These are phyloP conservation scores for Aspergillus diversus DNA, from an alignment of 495 filamentous ascomycete genomes.

Conservation along the genomic window DNA sequence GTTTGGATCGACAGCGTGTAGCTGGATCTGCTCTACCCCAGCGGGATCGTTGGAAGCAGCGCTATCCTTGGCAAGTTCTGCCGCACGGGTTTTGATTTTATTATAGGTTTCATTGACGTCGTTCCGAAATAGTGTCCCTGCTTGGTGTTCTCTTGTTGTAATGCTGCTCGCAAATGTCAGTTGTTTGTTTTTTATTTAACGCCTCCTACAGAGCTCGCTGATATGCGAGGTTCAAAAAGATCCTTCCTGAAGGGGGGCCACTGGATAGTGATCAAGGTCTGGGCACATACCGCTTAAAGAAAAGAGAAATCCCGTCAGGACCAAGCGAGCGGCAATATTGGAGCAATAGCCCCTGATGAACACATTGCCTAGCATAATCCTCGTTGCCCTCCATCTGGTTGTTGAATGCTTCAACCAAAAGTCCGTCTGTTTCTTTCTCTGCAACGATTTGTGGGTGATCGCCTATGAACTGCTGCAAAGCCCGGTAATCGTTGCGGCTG, in stretches of 20 bases:
- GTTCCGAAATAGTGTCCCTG: slow-evolving; percentile 87
- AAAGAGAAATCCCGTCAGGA: slow-evolving; percentile 83
- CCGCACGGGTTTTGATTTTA: slow-evolving; percentile 74
- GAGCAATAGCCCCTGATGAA: slow-evolving; percentile 88
- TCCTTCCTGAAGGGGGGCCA: slow-evolving; percentile 1
- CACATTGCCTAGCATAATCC: slow-evolving; percentile 81
- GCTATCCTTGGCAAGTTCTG: slow-evolving; percentile 72
- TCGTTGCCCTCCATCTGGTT: slow-evolving; percentile 73
- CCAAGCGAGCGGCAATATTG: slow-evolving; percentile 94
- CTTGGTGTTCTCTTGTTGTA: slow-evolving; percentile 88
- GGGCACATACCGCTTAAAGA: slow-evolving; percentile 77
- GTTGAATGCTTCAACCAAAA: slow-evolving; percentile 90
- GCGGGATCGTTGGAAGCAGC: slow-evolving; percentile 66
- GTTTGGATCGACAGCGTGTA: slow-evolving; percentile 93
- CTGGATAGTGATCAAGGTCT: not conserved
- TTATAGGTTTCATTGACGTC: slow-evolving; percentile 87
- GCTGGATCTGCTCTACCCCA: slow-evolving; percentile 94
- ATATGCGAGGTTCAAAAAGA: not conserved
- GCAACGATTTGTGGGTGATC: slow-evolving; percentile 74
- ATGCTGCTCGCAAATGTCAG: slow-evolving; percentile 56
- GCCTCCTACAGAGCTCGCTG: too few species aligned
- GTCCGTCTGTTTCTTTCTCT: slow-evolving; percentile 88
- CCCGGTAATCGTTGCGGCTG: slow-evolving; percentile 71
- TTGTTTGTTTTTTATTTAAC: not conserved
- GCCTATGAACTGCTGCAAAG: slow-evolving; percentile 73